phyloP scores from a whole-genome alignment of 108 stramenopile species.

The Mediolabrus comicus region DNA sequence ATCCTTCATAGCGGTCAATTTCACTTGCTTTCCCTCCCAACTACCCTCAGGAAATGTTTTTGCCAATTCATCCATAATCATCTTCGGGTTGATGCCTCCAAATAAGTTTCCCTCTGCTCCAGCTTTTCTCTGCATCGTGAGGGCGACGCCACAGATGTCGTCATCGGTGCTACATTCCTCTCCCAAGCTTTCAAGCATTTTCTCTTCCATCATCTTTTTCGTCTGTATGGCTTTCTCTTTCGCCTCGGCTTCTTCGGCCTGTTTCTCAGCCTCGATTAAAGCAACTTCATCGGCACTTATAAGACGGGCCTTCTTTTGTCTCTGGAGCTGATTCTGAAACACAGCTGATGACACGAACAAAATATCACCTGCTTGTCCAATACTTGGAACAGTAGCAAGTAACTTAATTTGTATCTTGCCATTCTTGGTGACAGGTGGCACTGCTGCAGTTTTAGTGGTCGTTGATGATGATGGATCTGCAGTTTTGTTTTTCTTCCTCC shows the following conservation, averaged over 20 bases:
- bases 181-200: conserved; percentile 21
- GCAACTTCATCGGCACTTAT: conserved; percentile 72
- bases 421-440: conserved; percentile 21
- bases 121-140: conserved; percentile 50
- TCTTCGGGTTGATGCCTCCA: conserved; percentile 73
- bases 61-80: conserved; percentile 58
- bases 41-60: conserved; percentile 40
- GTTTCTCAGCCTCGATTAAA: conserved; percentile 17
- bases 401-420: conserved; percentile 75
- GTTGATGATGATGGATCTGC: conserved; percentile 14
- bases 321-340: conserved; percentile 74
- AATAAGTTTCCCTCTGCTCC: conserved; percentile 82
- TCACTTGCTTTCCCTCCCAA: conserved; percentile 51
- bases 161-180: conserved; percentile 19
- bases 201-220: conserved; percentile 20
- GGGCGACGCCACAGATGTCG: conserved; percentile 25
- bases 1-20: conserved; percentile 47
- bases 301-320: conserved; percentile 48
- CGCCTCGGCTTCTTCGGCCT: conserved; percentile 34
- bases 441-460: conserved; percentile 7
- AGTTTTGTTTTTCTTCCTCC: conserved; percentile 19
- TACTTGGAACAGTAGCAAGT: conserved; percentile 60
- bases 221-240: conserved; percentile 33
- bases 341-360: conserved; percentile 73
- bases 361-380: conserved; percentile 72